These are phyloP conservation scores for Penicillium occitanis DNA, from an alignment of 2,329 filamentous ascomycete species.

Conservation along the genomic window DNA sequence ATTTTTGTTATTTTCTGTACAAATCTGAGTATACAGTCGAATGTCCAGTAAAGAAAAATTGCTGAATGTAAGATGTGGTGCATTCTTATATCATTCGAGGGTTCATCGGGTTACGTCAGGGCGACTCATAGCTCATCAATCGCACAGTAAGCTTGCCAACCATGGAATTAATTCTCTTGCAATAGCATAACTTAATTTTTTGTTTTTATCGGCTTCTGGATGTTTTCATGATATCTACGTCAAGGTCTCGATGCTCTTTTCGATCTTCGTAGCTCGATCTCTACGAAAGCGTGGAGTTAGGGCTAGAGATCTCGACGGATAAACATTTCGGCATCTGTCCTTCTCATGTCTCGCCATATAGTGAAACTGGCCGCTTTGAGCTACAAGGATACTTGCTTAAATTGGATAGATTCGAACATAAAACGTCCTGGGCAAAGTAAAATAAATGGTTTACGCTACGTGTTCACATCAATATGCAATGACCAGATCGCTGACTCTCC, in stretches of 20 bases:
- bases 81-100: background rate
- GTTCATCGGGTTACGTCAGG: slow-evolving; percentile 6
- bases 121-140: background rate
- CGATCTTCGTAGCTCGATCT: background rate
- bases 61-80: background rate
- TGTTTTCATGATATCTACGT: background rate
- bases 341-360: background rate
- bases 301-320: background rate
- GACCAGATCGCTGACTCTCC: slow-evolving; percentile 5
- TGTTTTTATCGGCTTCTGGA: background rate
- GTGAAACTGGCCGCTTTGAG: background rate
- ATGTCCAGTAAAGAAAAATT: background rate
- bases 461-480: slow-evolving; percentile 9
- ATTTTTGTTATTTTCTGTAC: slow-evolving; percentile 26
- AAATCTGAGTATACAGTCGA: background rate
- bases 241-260: background rate
- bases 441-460: background rate
- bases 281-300: background rate
- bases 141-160: background rate
- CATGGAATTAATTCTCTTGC: background rate
- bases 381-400: background rate
- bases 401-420: background rate
- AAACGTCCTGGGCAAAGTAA: background rate
- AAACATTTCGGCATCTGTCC: background rate
- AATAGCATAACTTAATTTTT: background rate